phyloP scores from a whole-genome alignment of 1,284 basidiomycete genomes.

The Schizophyllum amplum region DNA sequence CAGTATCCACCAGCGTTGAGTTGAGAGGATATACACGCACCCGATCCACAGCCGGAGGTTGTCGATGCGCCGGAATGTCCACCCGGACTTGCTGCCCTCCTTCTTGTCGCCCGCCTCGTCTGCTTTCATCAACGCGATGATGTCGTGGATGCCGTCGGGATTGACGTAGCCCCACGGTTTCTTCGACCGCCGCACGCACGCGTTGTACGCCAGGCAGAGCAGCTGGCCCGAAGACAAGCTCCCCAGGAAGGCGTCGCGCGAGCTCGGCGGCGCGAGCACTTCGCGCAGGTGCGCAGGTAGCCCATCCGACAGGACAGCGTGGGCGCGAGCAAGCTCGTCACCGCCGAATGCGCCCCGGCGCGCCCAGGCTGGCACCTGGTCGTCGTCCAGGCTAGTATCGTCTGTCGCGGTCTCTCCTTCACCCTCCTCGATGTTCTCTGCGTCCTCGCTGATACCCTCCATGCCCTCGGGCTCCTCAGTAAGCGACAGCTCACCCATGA shows the following conservation, averaged over 20 bases:
- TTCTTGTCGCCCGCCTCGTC: constrained; percentile 27
- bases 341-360: constrained; percentile 42
- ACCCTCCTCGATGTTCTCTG: constrained; percentile 31
- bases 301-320: constrained; percentile 49
- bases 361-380: constrained; percentile 71
- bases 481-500: constrained; percentile 38
- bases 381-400: constrained; percentile 45
- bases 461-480: constrained; percentile 55
- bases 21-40: constrained; percentile 26
- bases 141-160: constrained; percentile 70
- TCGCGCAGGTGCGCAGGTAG: constrained; percentile 40
- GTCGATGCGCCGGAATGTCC: constrained; percentile 79
- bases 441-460: constrained; percentile 42
- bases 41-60: constrained; percentile 79
- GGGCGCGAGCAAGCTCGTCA: constrained; percentile 54
- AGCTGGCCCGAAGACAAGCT: constrained; percentile 71
- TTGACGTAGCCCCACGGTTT: constrained; percentile 87
- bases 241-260: constrained; percentile 39
- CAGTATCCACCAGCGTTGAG: constrained; percentile 1
- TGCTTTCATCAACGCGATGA: constrained; percentile 51
- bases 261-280: constrained; percentile 32
- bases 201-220: constrained; percentile 75
- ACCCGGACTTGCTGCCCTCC: constrained; percentile 37
- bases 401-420: constrained; percentile 10
- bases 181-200: constrained; percentile 67